A percentile compares a stretch with the other conserved stretches of the same genome.
These are phyloP conservation scores for Yarrowia porcina DNA, from an alignment of 805 yeast species.

Conservation along the genomic window DNA sequence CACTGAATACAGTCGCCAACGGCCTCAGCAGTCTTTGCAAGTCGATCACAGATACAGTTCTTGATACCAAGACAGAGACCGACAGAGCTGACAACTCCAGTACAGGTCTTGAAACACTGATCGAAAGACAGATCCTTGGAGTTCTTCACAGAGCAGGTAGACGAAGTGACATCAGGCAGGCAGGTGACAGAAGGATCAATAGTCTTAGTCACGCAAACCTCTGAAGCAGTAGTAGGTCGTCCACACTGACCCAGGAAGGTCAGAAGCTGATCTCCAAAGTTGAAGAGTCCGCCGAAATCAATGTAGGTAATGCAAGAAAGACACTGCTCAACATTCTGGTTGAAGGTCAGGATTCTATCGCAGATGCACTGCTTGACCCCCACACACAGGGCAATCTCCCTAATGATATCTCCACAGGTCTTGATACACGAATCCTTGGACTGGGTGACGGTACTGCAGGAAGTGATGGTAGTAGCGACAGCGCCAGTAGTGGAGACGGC, in stretches of 20 bases:
- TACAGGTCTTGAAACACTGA: not conserved
- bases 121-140: not conserved
- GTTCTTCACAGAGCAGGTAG: not conserved
- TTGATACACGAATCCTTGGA: not conserved
- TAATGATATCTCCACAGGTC: not conserved
- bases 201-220: conserved; percentile 14
- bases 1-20: conserved; percentile 7
- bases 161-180: not conserved
- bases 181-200: conserved; percentile 3
- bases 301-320: conserved; percentile 4
- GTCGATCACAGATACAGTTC: not conserved
- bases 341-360: not conserved
- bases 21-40: not conserved
- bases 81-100: not conserved
- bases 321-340: not conserved
- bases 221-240: conserved; percentile 2
- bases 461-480: not conserved
- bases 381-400: conserved; percentile 8
- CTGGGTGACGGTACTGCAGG: conserved; percentile 2
- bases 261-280: not conserved
- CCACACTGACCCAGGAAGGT: not conserved
- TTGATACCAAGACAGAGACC: not conserved
- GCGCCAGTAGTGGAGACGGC: not conserved
- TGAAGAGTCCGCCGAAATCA: not conserved
- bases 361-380: conserved; percentile 6